Evolutionary conservation across 2,329 filamentous ascomycete species (phyloP).

Genomic region (Tolypocladium endophyticum): DNA sequence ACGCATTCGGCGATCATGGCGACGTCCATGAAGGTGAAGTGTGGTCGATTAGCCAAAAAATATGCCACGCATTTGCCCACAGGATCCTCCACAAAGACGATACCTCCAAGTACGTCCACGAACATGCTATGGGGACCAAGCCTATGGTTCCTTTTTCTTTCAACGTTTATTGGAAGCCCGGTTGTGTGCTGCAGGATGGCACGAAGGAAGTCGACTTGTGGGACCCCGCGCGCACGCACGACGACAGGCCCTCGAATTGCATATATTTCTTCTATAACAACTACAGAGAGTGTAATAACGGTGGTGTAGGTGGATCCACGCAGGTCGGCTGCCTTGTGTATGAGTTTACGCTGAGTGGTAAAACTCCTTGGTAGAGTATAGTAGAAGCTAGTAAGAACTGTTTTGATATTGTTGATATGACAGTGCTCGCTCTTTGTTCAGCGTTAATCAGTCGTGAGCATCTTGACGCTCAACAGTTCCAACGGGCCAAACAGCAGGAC

Average conservation of each 20-base stretch:
- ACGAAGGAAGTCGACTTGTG: background rate
- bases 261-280: background rate
- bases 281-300: background rate
- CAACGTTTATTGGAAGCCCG: background rate
- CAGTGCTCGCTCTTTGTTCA: background rate
- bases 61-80: background rate
- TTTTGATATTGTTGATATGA: background rate
- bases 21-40: background rate
- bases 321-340: background rate
- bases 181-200: background rate
- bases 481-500: background rate
- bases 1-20: background rate
- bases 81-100: background rate
- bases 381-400: background rate
- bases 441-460: background rate
- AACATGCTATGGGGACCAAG: background rate
- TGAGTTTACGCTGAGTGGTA: background rate
- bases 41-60: fast-evolving
- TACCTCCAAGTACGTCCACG: background rate
- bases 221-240: background rate
- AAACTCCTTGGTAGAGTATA: background rate
- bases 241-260: background rate
- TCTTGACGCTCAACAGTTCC: background rate
- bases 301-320: background rate
- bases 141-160: background rate